These are phyloP conservation scores for Didymella exigua DNA, from an alignment of 2,329 filamentous ascomycete species.

Conservation along the genomic window DNA sequence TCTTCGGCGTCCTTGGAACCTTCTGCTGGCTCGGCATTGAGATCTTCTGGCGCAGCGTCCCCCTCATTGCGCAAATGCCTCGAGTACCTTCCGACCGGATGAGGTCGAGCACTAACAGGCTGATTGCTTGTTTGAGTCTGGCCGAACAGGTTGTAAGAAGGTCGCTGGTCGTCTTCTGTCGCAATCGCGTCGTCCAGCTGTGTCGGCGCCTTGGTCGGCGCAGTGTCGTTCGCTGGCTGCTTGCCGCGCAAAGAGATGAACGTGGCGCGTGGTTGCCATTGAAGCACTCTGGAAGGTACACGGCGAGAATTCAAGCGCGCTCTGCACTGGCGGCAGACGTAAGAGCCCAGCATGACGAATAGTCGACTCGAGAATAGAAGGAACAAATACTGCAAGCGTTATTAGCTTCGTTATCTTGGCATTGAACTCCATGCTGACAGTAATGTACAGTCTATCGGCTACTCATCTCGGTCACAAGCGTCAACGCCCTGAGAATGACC, in stretches of 20 bases:
- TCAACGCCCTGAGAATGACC: neutral
- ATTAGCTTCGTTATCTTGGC: neutral
- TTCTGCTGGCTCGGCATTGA: neutral
- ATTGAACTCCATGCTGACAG: neutral
- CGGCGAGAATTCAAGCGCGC: constrained; percentile 24
- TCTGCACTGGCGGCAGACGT: constrained; percentile 45
- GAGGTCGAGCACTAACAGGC: neutral
- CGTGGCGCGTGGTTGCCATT: constrained; percentile 42
- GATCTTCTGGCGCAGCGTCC: neutral
- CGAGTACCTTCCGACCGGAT: constrained; percentile 27
- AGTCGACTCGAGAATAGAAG: constrained; percentile 1
- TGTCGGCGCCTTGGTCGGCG: constrained; percentile 15
- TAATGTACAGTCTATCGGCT: neutral
- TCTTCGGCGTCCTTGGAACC: neutral
- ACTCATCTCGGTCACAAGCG: neutral
- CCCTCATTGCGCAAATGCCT: constrained; percentile 9
- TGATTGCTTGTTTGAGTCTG: neutral
- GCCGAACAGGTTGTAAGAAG: constrained; percentile 10
- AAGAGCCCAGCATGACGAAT: constrained; percentile 40
- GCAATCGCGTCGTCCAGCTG: constrained; percentile 2
- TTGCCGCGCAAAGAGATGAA: constrained; percentile 37
- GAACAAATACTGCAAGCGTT: constrained; percentile 5
- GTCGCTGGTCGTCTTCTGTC: neutral
- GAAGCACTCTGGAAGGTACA: constrained; percentile 17
- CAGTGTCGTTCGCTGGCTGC: constrained; percentile 14